phyloP scores from a whole-genome alignment of 345 rosid species.

The Rhodamnia argentea region DNA sequence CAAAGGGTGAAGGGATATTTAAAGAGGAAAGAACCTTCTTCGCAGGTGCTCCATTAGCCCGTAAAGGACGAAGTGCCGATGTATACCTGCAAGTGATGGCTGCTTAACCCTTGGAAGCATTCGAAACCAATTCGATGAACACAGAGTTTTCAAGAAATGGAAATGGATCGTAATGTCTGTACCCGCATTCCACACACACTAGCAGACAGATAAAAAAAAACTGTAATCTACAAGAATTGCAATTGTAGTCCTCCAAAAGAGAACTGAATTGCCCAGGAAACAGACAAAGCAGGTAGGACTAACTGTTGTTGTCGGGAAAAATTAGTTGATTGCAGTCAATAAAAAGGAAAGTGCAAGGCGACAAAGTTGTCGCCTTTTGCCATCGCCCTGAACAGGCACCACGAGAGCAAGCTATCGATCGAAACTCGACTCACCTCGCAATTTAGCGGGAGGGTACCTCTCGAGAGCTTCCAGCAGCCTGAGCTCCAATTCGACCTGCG shows the following conservation, averaged over 20 bases:
- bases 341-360: neutral
- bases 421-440: constrained; percentile 38
- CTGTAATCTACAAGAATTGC: neutral
- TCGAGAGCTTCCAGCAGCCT: constrained; percentile 83
- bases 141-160: neutral
- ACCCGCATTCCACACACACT: neutral
- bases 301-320: neutral
- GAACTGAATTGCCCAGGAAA: neutral
- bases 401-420: neutral
- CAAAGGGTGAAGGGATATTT: neutral
- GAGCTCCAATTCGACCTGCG: constrained; percentile 94
- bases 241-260: neutral
- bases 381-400: neutral
- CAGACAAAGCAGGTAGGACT: neutral
- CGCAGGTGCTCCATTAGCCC: constrained; percentile 90
- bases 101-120: neutral
- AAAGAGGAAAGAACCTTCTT: constrained; percentile 46
- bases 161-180: neutral
- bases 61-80: constrained; percentile 84
- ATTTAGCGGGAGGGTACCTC: constrained; percentile 81
- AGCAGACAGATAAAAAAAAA: neutral
- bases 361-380: neutral
- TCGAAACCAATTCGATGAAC: neutral
- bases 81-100: constrained; percentile 52
- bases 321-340: neutral